These are phyloP conservation scores for Aspergillus versicolor DNA, from an alignment of 2,329 filamentous ascomycete species.

Conservation along the genomic window DNA sequence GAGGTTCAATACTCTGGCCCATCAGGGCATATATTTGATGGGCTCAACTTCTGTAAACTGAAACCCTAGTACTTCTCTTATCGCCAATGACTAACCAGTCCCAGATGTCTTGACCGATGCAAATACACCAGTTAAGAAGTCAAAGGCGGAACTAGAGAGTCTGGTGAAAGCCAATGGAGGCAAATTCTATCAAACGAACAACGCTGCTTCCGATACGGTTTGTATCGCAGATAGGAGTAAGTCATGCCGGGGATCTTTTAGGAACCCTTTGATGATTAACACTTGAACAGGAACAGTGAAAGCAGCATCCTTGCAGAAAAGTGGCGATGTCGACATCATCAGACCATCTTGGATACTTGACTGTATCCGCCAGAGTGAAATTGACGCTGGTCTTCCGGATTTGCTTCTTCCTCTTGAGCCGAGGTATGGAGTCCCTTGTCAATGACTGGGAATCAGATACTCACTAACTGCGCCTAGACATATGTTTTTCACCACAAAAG, in stretches of 20 bases:
- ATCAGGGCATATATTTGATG: conserved; percentile 67
- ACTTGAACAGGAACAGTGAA: conserved; percentile 60
- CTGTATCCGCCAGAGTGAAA: conserved; percentile 64
- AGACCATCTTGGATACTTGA: conserved; percentile 81
- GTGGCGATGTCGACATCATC: conserved; percentile 68
- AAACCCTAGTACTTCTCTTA: conserved; percentile 1
- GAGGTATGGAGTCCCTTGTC: conserved; percentile 38
- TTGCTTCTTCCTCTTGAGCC: conserved; percentile 66
- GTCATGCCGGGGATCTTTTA: too few relatives aligned
- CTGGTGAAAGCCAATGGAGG: conserved; percentile 84
- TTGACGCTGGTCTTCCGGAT: conserved; percentile 52
- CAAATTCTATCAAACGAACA: conserved; percentile 71
- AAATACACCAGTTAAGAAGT: conserved; percentile 66
- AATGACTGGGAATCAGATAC: conserved; percentile 17
- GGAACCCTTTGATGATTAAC: conserved; percentile 11
- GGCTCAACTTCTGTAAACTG: conserved; percentile 67
- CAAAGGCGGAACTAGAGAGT: conserved; percentile 75
- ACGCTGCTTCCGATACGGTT: conserved; percentile 61
- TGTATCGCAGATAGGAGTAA: conserved; percentile 74
- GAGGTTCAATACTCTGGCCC: conserved; percentile 57
- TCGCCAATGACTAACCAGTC: conserved; percentile 9
- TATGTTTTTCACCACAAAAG: conserved; percentile 67
- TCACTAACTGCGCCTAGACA: conserved; percentile 50
- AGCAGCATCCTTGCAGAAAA: conserved; percentile 78
- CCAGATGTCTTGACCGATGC: conserved; percentile 72